A percentile compares a stretch with the other conserved stretches of the same genome.
phyloP scores from a whole-genome alignment of 495 filamentous ascomycete genomes.

The Penicillium maclennaniae region DNA sequence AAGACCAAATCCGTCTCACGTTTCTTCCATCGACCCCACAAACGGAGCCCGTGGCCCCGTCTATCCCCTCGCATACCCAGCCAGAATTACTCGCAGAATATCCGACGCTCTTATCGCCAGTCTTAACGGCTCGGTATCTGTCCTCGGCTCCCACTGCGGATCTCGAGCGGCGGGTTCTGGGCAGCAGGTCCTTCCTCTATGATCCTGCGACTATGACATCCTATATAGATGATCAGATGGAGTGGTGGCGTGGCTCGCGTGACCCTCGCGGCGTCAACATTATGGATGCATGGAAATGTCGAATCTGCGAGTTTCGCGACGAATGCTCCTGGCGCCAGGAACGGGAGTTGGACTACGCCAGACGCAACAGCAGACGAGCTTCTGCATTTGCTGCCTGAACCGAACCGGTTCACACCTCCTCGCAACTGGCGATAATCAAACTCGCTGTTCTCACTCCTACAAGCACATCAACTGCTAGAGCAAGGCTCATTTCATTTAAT shows the following conservation, averaged over 20 bases:
- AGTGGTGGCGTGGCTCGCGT: slow-evolving; percentile 84
- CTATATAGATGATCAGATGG: slow-evolving; percentile 67
- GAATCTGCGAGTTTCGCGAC: slow-evolving; percentile 59
- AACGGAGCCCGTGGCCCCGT: slow-evolving; percentile 25
- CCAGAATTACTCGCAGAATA: slow-evolving; percentile 56
- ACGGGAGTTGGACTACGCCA: slow-evolving; percentile 44
- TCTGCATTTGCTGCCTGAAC: slow-evolving; percentile 11
- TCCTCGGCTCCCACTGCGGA: slow-evolving; percentile 32
- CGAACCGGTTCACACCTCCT: background rate
- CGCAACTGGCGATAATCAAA: background rate
- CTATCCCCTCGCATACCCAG: slow-evolving; percentile 50
- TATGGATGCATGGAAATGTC: slow-evolving; percentile 89
- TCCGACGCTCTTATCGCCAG: slow-evolving; percentile 41
- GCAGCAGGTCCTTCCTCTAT: slow-evolving; percentile 65
- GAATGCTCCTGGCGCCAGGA: slow-evolving; percentile 60
- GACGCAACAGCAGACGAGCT: slow-evolving; percentile 23
- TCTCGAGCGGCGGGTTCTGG: slow-evolving; percentile 50
- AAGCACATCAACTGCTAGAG: background rate
- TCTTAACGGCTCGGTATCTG: slow-evolving; percentile 44
- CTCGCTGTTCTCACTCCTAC: background rate
- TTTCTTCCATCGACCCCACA: slow-evolving; percentile 43
- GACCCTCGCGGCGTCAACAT: slow-evolving; percentile 75
- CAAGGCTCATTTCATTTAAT: background rate
- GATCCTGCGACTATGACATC: slow-evolving; percentile 56
- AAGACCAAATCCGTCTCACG: slow-evolving; percentile 57